phyloP scores from a whole-genome alignment of 2,329 filamentous ascomycete species.

The Cadophora sp. region DNA sequence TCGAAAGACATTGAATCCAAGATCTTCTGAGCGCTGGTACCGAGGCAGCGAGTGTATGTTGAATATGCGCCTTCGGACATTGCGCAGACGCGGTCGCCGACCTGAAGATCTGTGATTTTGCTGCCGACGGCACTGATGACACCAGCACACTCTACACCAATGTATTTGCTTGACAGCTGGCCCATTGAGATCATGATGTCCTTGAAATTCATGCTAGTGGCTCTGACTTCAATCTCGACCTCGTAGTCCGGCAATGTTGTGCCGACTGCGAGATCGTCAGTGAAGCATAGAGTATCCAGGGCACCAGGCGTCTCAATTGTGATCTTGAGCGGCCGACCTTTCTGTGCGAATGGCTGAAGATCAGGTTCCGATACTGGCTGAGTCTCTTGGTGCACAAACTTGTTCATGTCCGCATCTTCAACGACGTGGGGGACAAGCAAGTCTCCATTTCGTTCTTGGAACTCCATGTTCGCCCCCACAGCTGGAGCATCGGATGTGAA shows the following conservation, averaged over 20 bases:
- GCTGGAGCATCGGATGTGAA: constrained; percentile 23
- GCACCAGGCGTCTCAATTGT: constrained; percentile 37
- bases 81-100: constrained; percentile 47
- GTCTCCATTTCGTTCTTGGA: constrained; percentile 39
- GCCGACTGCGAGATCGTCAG: constrained; percentile 36
- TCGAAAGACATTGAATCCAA: constrained; percentile 39
- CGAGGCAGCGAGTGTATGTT: constrained; percentile 42
- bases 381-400: constrained; percentile 52
- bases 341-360: constrained; percentile 48
- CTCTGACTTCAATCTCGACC: constrained; percentile 43
- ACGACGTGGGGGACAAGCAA: constrained; percentile 35
- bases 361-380: constrained; percentile 47
- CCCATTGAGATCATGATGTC: constrained; percentile 48
- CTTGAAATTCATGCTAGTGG: constrained; percentile 46
- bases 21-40: constrained; percentile 39
- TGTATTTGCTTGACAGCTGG: constrained; percentile 40
- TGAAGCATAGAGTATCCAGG: constrained; percentile 40
- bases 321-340: constrained; percentile 36
- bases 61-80: constrained; percentile 43
- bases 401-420: constrained; percentile 41
- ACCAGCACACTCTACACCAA: constrained; percentile 47
- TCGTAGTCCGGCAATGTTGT: constrained; percentile 31
- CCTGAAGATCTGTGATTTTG: constrained; percentile 38
- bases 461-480: constrained; percentile 36
- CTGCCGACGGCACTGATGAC: constrained; percentile 44